Evolutionary conservation across 2,329 filamentous ascomycete genomes (phyloP).

Genomic region (Mariannaea sp.): DNA sequence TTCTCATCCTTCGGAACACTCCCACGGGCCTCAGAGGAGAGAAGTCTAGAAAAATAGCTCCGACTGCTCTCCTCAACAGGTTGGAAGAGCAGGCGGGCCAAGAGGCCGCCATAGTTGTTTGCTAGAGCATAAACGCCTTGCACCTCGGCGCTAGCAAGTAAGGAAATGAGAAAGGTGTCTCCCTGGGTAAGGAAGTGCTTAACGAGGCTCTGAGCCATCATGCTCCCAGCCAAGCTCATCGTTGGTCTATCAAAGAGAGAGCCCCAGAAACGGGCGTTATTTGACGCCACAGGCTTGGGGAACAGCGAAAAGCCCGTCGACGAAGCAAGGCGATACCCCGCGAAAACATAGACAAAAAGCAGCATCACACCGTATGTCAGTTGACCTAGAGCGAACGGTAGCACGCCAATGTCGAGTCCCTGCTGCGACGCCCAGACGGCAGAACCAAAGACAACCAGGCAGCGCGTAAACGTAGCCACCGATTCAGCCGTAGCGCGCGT

Average conservation of each 20-base stretch:
- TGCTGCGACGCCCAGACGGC: constrained; percentile 65
- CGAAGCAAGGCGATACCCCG: constrained; percentile 61
- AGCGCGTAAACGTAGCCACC: constrained; percentile 78
- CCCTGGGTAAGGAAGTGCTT: constrained; percentile 96
- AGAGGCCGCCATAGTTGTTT: constrained; percentile 89
- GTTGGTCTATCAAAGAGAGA: constrained; percentile 72
- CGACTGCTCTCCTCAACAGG: constrained; percentile 94
- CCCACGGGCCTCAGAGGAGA: constrained; percentile 49
- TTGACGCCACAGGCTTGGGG: constrained; percentile 45
- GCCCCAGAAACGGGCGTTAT: constrained; percentile 51
- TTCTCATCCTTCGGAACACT: constrained; percentile 24
- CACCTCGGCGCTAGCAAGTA: constrained; percentile 74
- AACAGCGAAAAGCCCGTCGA: constrained; percentile 72
- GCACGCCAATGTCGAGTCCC: constrained; percentile 66
- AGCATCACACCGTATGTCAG: constrained; percentile 73
- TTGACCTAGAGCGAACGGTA: constrained; percentile 91
- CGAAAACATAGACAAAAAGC: constrained; percentile 70
- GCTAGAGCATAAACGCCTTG: constrained; percentile 93
- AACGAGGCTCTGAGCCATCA: constrained; percentile 85
- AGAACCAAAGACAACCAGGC: constrained; percentile 71
- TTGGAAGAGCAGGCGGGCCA: constrained; percentile 89
- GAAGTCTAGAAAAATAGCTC: constrained; percentile 83
- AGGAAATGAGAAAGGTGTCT: constrained; percentile 84
- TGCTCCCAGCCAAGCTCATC: constrained; percentile 73
- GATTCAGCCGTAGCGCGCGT: constrained; percentile 83